phyloP scores from a whole-genome alignment of 2,329 filamentous ascomycete species.

The Emmonsiellopsis sp. region DNA sequence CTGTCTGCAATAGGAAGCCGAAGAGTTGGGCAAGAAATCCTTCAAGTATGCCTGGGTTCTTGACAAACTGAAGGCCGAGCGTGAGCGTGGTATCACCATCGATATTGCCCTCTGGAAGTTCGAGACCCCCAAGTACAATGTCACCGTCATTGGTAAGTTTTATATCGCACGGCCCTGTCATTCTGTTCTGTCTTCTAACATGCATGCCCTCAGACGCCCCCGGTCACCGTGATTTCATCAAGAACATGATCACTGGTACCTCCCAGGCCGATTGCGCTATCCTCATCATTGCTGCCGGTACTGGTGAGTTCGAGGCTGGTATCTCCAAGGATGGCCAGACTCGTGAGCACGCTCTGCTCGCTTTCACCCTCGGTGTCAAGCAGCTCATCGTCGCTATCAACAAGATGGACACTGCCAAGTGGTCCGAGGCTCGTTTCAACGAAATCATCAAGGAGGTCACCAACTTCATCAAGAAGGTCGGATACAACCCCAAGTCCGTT shows the following conservation, averaged over 20 bases:
- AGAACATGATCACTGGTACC: slow-evolving; percentile 99
- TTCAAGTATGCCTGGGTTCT: slow-evolving; percentile 99
- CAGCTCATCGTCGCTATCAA: slow-evolving; percentile 99
- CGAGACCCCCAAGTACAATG: slow-evolving; percentile 95
- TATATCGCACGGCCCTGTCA: not conserved
- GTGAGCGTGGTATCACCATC: slow-evolving; percentile 99
- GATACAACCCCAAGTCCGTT: slow-evolving; percentile 98
- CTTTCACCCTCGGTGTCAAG: slow-evolving; percentile 99
- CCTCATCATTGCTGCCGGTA: slow-evolving; percentile 99
- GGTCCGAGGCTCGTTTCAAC: slow-evolving; percentile 90
- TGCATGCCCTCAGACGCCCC: slow-evolving; percentile 62
- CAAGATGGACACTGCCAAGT: slow-evolving; percentile 99
- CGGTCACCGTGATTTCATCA: slow-evolving; percentile 99
- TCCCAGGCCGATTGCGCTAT: slow-evolving; percentile 99
- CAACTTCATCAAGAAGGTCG: slow-evolving; percentile 99
- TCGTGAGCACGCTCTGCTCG: slow-evolving; percentile 99
- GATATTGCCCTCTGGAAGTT: slow-evolving; percentile 99
- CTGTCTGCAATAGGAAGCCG: slow-evolving; percentile 66
- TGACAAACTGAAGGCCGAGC: slow-evolving; percentile 99
- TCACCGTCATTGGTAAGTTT: slow-evolving; percentile 85
- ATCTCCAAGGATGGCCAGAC: slow-evolving; percentile 99
- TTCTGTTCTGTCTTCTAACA: not conserved
- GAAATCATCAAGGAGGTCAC: slow-evolving; percentile 99
- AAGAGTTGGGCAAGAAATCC: slow-evolving; percentile 98
- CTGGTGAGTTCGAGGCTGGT: slow-evolving; percentile 99